Conservation (phyloP, 2,329 filamentous ascomycete genomes). For the Pseudophaeomoniella oleicola region DNA sequence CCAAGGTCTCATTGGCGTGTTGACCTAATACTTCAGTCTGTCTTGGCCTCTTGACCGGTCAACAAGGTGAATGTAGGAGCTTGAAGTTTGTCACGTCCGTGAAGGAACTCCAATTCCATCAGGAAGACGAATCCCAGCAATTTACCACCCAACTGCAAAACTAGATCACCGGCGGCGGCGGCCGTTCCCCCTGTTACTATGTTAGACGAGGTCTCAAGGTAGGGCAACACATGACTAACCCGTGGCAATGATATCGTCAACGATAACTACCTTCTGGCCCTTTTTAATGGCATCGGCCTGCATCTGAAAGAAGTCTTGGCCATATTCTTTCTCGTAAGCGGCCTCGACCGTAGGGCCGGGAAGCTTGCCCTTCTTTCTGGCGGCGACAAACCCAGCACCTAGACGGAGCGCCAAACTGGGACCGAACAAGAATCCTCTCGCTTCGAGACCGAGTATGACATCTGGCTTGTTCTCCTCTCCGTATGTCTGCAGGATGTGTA, state of each 20-base stretch:
- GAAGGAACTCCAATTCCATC: slow-evolving; percentile 85
- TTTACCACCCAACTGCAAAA: slow-evolving; percentile 72
- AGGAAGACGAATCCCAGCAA: slow-evolving; percentile 88
- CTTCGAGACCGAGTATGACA: slow-evolving; percentile 85
- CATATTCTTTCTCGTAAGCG: slow-evolving; percentile 89
- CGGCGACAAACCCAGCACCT: slow-evolving; percentile 76
- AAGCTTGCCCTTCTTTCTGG: slow-evolving; percentile 90
- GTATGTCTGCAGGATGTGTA: slow-evolving; percentile 58
- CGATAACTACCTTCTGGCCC: slow-evolving; percentile 80
- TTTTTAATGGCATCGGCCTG: slow-evolving; percentile 71
- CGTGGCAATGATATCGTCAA: slow-evolving; percentile 97
- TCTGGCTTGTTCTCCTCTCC: slow-evolving; percentile 52
- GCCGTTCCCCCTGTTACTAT: slow-evolving; percentile 67
- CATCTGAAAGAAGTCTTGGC: slow-evolving; percentile 90
- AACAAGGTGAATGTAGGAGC: slow-evolving; percentile 75
- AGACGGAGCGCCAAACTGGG: slow-evolving; percentile 73
- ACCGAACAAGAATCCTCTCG: slow-evolving; percentile 89
- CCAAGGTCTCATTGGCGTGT: too few relatives aligned
- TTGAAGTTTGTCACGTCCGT: slow-evolving; percentile 78
- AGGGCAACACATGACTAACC: slow-evolving; percentile 42
- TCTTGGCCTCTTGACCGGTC: slow-evolving; percentile 39
- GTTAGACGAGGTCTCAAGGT: background rate
- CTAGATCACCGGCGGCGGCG: slow-evolving; percentile 70
- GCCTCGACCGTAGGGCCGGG: slow-evolving; percentile 79
- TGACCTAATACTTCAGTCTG: too few relatives aligned